Evolutionary conservation across 768 basidiomycete genomes (phyloP), one percentile per base, ranked within the genome.

Genomic region (Lactarius deliciosus): DNA sequence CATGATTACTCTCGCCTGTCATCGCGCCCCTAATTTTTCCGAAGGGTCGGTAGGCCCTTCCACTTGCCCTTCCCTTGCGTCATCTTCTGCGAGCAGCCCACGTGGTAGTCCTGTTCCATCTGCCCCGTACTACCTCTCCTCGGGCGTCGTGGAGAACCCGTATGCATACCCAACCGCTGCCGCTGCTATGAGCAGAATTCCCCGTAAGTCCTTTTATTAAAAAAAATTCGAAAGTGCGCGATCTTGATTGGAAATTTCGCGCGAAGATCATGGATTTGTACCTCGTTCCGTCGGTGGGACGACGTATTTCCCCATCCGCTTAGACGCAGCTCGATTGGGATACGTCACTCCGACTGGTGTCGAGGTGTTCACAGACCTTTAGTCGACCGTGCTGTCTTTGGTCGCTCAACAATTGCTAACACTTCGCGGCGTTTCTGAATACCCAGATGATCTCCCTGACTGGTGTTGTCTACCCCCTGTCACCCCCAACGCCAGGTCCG

Each of bases 291-390:
- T 68, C 32, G 66, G 66, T 16, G 66, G 66, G 58, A 68, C 66
- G 18, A 68, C 66, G 0, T 68, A 68, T 53, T 68, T 68, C 16
- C 66, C 66, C 2, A 64, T 68, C 57, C 66, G 53, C 32, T 36
- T 68, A 20, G 66, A 41, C 32, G 20, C n/a, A 1, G 34, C 32
- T 4, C 62, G 53, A 38, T 7, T 64, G 32, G 66, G 66, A 55
- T 68, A 56, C 54, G 53, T 68, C 20, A 68, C 66, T 9, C 66
- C 47, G 18, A 38, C 20, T 7, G 66, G 66, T 20, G 61, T 68
- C 28, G 40, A 68, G 41, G 62, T 68, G 5, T 68, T 68, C 43
- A 40, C 40, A 6, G 28, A 20, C 16, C 5, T 45, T 10, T 66
- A 63, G 22, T 53, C 50, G 56, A n/a, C 55, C 28, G n/a, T 22